Evolutionary conservation across 2,329 filamentous ascomycete species (phyloP), one percentile per base, ranked within the genome.

Genomic region (Bertia moriformis): DNA sequence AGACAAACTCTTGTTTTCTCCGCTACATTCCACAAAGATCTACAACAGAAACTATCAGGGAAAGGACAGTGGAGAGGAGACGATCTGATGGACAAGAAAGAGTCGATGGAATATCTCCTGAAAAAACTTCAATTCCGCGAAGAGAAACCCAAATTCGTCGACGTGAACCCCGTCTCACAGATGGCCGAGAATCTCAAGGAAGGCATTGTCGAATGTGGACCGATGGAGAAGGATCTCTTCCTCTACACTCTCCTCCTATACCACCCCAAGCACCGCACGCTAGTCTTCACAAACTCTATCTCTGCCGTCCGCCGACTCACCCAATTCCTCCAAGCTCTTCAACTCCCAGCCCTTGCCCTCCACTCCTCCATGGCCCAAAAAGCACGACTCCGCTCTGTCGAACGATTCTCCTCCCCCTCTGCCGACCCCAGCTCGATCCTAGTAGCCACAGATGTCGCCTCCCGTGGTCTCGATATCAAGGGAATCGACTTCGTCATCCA

Each of bases 321-420:
- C 0, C 85, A 89, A 1, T 73, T 95, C 52, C 71, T 98, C 2
- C 77, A 89, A 48, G 85, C 84, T 46, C 74, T 98, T 38, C 73
- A 80, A 44, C 67, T 95, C 5, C 77, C 80, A 2, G 82, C 79
- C 1, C 65, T 85, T 10, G 77, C 83, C 0, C 66, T 98, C 1
- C 91, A 98, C 59, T 95, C 87, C 0, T 83, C 87, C 46, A 96
- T 98, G 91, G 71, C 78, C 1, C 91, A 98, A 59, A 96, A 96
- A 58, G 88, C 91, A 3, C 86, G 91, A 35, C 68, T 95, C n/a
- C 78, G 89, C 29, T 89, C 86, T 2, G 73, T 98, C 2, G 91
- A 98, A 54, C 81, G 83, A 30, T 96, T 98, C 61, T 79, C 82
- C 1, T 72, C 72, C 2, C 65, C 75, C 1, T 65, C 72, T 37